Evolutionary conservation across 176 grass and related monocot species (phyloP).

Genomic region (Olyra latifolia): DNA sequence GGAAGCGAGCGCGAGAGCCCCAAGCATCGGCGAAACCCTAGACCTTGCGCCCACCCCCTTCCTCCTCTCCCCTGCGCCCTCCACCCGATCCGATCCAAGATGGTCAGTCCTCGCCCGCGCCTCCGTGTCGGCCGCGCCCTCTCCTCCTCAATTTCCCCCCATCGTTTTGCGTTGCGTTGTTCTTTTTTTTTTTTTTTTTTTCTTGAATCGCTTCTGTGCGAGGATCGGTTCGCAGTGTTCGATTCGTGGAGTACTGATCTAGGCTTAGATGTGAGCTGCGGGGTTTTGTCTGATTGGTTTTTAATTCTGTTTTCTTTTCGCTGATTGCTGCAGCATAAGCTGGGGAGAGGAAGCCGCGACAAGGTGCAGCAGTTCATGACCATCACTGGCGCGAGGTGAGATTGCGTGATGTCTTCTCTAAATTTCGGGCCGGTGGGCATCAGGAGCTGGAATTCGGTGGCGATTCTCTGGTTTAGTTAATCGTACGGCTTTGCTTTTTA

Average conservation of each 20-base stretch:
- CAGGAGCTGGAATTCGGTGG: slow-evolving; percentile 14
- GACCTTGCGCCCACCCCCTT: slow-evolving; percentile 1
- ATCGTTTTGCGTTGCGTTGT: neutral
- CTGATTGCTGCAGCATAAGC: slow-evolving; percentile 71
- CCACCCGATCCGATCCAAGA: slow-evolving; percentile 43
- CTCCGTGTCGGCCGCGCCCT: neutral
- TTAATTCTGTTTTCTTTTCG: neutral
- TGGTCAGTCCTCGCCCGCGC: slow-evolving; percentile 32
- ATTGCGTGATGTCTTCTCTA: neutral
- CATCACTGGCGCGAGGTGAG: slow-evolving; percentile 85
- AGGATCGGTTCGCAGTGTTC: neutral
- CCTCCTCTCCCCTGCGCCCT: neutral
- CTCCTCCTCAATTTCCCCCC: neutral
- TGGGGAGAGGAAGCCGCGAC: slow-evolving; percentile 94
- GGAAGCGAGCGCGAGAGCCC: slow-evolving; percentile 21
- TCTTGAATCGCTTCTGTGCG: slow-evolving; percentile 3
- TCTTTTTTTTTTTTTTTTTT: neutral
- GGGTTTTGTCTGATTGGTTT: slow-evolving; percentile 9
- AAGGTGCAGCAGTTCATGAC: slow-evolving; percentile 99
- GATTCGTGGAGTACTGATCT: slow-evolving; percentile 22
- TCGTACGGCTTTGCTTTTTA: neutral
- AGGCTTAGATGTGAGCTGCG: neutral
- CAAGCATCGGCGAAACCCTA: slow-evolving; percentile 28
- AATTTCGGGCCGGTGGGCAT: neutral
- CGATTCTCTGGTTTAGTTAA: neutral